phyloP scores from a whole-genome alignment of 169 alveolate species.

The Plasmodium berghei region DNA sequence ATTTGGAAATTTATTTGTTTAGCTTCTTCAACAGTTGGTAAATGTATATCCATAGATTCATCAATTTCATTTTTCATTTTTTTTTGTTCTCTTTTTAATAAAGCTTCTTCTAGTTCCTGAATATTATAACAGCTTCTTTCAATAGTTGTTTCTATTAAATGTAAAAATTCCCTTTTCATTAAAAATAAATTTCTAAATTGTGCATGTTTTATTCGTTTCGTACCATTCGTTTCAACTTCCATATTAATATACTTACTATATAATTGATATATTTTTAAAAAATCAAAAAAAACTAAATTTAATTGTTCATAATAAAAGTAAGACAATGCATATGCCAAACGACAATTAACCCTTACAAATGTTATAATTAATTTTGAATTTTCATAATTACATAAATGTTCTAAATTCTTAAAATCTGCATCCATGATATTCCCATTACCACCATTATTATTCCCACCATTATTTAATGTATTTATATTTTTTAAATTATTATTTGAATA shows the following conservation, averaged over 20 bases:
- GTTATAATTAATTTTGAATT: constrained; percentile 71
- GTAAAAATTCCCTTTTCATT: constrained; percentile 83
- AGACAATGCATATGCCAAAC: constrained; percentile 75
- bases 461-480: constrained; percentile 19
- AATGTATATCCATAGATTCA: constrained; percentile 51
- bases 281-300: constrained; percentile 58
- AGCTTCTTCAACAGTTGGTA: constrained; percentile 78
- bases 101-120: constrained; percentile 68
- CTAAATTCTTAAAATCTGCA: constrained; percentile 55
- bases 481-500: constrained; percentile 56
- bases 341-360: constrained; percentile 71
- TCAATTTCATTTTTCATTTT: constrained; percentile 71
- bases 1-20: constrained; percentile 78
- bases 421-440: not conserved
- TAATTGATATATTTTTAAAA: constrained; percentile 83
- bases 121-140: constrained; percentile 78
- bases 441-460: constrained; percentile 2
- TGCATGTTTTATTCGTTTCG: constrained; percentile 73
- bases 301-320: constrained; percentile 69
- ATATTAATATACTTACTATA: constrained; percentile 84
- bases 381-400: constrained; percentile 66
- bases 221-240: constrained; percentile 83
- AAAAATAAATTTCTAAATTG: constrained; percentile 76
- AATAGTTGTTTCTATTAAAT: constrained; percentile 83
- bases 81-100: constrained; percentile 68